Evolutionary conservation across 495 filamentous ascomycete species (phyloP).

Genomic region (Aspergillus biplanus): DNA sequence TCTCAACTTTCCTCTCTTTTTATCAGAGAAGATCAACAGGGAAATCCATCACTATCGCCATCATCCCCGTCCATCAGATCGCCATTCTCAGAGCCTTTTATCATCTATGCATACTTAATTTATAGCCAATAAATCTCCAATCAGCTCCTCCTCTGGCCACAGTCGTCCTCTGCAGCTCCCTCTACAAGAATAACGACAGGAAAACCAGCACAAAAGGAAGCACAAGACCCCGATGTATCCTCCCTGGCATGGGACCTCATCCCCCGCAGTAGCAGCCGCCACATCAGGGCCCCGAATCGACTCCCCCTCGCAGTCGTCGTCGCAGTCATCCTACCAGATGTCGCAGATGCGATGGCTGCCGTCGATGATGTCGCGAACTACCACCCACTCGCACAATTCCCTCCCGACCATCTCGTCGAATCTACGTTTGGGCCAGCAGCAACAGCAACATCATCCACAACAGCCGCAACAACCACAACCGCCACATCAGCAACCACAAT

Average conservation of each 20-base stretch:
- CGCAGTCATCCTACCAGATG: slow-evolving; percentile 27
- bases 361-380: slow-evolving; percentile 28
- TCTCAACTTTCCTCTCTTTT: background rate
- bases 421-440: slow-evolving; percentile 22
- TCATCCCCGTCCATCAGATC: background rate
- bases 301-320: slow-evolving; percentile 7
- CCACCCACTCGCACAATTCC: slow-evolving; percentile 18
- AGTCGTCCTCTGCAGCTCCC: background rate
- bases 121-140: background rate
- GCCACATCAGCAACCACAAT: slow-evolving; percentile 19
- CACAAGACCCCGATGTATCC: slow-evolving; percentile 25
- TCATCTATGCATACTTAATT: background rate
- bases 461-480: slow-evolving; percentile 8
- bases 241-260: slow-evolving; percentile 26
- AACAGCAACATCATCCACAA: slow-evolving; percentile 15
- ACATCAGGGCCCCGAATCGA: slow-evolving; percentile 13
- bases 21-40: slow-evolving; percentile 4
- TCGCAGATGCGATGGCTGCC: slow-evolving; percentile 33
- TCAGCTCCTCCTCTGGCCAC: background rate
- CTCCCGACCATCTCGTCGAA: slow-evolving; percentile 30
- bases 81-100: background rate
- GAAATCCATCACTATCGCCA: background rate
- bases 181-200: slow-evolving; percentile 4
- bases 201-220: background rate
- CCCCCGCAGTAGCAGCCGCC: slow-evolving; percentile 16